Conservation (phyloP, 192 early-diverging fungal genomes). For the Chytriomyces hyalinus region DNA sequence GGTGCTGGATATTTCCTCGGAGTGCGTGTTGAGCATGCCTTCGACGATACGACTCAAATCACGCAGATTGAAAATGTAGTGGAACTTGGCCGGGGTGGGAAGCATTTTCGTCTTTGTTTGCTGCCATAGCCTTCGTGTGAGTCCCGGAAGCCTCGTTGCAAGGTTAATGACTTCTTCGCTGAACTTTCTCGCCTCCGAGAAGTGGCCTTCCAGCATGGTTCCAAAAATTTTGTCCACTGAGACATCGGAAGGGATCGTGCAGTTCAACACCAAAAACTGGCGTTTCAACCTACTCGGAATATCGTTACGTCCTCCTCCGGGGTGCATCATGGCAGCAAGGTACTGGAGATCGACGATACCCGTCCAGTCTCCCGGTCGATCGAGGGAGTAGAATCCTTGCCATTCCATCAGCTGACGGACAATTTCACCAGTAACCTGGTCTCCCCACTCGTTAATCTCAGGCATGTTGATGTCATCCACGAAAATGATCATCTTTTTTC, state of each 20-base stretch:
- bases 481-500: conserved; percentile 70
- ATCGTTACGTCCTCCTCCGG: conserved; percentile 69
- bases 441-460: conserved; percentile 74
- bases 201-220: conserved; percentile 69
- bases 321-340: conserved; percentile 71
- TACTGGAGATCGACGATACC: conserved; percentile 67
- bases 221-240: conserved; percentile 71
- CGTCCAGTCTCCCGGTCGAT: conserved; percentile 72
- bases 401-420: conserved; percentile 68
- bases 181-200: conserved; percentile 59
- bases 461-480: conserved; percentile 74
- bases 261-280: conserved; percentile 65
- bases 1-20: conserved; percentile 56
- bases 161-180: conserved; percentile 57
- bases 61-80: conserved; percentile 72
- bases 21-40: conserved; percentile 63
- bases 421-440: conserved; percentile 68
- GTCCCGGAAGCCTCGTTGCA: conserved; percentile 46
- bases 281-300: conserved; percentile 67
- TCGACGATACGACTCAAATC: conserved; percentile 66
- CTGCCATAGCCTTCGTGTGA: conserved; percentile 67
- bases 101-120: conserved; percentile 70
- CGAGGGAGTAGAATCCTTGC: conserved; percentile 69
- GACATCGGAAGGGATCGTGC: conserved; percentile 67
- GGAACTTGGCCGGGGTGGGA: conserved; percentile 71